These are phyloP conservation scores for Stagonosporopsis chrysanthemi DNA, from an alignment of 2,329 filamentous ascomycete species.

Conservation along the genomic window DNA sequence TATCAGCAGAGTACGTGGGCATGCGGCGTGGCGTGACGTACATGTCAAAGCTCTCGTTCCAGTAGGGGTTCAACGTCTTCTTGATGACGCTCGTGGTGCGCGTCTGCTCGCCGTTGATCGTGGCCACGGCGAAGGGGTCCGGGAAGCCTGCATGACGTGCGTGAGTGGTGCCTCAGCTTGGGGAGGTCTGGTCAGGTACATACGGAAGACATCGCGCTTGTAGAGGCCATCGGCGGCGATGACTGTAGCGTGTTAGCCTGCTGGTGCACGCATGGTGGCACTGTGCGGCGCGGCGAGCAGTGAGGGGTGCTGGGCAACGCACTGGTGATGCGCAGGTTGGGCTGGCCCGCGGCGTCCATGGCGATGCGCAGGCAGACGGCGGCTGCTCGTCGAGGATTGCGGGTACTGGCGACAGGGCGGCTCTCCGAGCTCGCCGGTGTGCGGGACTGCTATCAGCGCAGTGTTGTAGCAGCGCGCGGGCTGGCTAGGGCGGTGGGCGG, in stretches of 20 bases:
- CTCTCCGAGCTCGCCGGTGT: slow-evolving; percentile 43
- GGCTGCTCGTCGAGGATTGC: slow-evolving; percentile 1
- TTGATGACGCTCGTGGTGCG: slow-evolving; percentile 98
- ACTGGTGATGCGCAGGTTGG: slow-evolving; percentile 95
- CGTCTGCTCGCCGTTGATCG: slow-evolving; percentile 96
- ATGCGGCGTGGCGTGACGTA: slow-evolving; percentile 58
- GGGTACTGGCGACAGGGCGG: slow-evolving; percentile 23
- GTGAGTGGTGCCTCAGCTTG: slow-evolving; percentile 37
- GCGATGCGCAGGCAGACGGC: slow-evolving; percentile 22
- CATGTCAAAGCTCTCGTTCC: slow-evolving; percentile 99
- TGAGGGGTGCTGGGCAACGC: slow-evolving; percentile 49
- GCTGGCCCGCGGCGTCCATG: slow-evolving; percentile 61
- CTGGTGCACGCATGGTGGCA: background rate
- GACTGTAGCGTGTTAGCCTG: slow-evolving; percentile 64
- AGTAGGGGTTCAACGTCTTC: slow-evolving; percentile 98
- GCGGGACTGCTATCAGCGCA: slow-evolving; percentile 14
- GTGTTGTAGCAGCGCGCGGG: slow-evolving; percentile 13
- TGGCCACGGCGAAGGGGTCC: slow-evolving; percentile 96
- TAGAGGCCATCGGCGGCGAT: slow-evolving; percentile 98
- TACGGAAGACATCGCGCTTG: slow-evolving; percentile 99
- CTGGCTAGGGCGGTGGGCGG: slow-evolving; percentile 2
- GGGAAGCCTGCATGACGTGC: slow-evolving; percentile 75
- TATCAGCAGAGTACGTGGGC: slow-evolving; percentile 31
- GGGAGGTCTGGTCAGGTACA: slow-evolving; percentile 50
- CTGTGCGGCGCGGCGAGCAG: background rate